phyloP scores from a whole-genome alignment of 106 monocot genomes.

The Cymbidium sinense region DNA sequence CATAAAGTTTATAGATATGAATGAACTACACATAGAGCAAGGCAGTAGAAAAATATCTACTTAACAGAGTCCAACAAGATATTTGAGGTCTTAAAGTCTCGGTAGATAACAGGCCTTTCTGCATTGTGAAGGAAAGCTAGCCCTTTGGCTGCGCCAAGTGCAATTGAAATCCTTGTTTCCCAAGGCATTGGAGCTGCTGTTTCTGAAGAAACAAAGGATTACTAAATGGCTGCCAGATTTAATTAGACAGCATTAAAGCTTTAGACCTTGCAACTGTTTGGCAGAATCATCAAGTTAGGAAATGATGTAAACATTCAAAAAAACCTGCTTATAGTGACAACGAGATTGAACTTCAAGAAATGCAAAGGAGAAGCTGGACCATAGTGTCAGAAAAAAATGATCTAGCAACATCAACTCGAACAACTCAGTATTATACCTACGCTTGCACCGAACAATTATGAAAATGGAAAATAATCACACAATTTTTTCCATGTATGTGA shows the following conservation, averaged over 20 bases:
- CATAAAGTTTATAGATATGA: not conserved
- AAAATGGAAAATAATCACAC: too few relatives aligned
- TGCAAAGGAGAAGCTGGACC: not conserved
- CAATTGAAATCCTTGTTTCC: slow-evolving; percentile 68
- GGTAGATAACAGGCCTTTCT: slow-evolving; percentile 69
- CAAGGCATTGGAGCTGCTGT: slow-evolving; percentile 63
- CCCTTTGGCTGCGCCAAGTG: slow-evolving; percentile 74
- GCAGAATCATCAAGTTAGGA: not conserved
- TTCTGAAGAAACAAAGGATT: slow-evolving; percentile 20
- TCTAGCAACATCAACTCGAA: too few relatives aligned
- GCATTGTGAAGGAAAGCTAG: slow-evolving; percentile 79
- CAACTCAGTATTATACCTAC: too few relatives aligned
- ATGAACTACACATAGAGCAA: not conserved
- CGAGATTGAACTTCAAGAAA: not conserved
- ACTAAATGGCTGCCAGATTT: not conserved
- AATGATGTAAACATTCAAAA: not conserved
- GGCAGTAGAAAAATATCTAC: not conserved
- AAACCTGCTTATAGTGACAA: not conserved
- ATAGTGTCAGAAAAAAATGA: too few relatives aligned
- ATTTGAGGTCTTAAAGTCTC: slow-evolving; percentile 87
- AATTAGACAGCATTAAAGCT: not conserved
- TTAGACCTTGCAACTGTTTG: not conserved
- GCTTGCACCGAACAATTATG: too few relatives aligned
- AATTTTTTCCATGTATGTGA: too few relatives aligned
- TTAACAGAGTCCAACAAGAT: slow-evolving; percentile 79